Evolutionary conservation across 2,329 filamentous ascomycete species (phyloP), one percentile per base, ranked within the genome.

Genomic region (Colletotrichum sp.): DNA sequence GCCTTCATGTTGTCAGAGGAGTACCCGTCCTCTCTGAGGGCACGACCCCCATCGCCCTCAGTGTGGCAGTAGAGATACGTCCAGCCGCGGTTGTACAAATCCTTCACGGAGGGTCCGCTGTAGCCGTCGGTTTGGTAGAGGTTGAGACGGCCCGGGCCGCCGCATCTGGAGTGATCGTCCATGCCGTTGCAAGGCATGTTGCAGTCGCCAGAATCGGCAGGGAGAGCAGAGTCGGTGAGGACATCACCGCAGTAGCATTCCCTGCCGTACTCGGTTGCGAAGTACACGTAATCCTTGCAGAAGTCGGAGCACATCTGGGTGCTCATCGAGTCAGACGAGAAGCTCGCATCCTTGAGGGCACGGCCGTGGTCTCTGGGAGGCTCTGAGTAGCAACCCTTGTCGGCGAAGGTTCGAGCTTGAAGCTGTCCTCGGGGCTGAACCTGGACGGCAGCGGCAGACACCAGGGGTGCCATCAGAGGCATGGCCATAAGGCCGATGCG

Each of bases 201-300:
- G 26, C 84, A 86, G 3, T 85, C 82, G 1, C 77, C 60, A 2
- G 79, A 77, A 0, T 82, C 77, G 0, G 84, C 82, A 8, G 80
- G 70, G 2, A 82, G 74, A 2, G 84, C 79, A 1, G 83, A 83
- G 13, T 72, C 76, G 0, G 68, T 26, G 14, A 85, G 79, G 0
- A 28, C 26, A 65, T 83, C 81, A 2, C 83, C 84, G 7, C 84
- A 86, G 75, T 82, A 86, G 26, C 84, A 86, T 81, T 86, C 84
- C 34, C 82, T 82, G 3, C 83, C 84, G 14, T 85, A 85, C 39
- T 86, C 83, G 1, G 85, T 67, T 14, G 84, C 84, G 4, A 87
- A 87, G 57, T 75, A 78, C 3, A 68, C 72, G 79, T 85, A 86
- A 71, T 81, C 82, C 77, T 81, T 87, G 76, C 85, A 87, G 77